phyloP scores from a whole-genome alignment of 345 rosid species.

The Microthlaspi erraticum region DNA sequence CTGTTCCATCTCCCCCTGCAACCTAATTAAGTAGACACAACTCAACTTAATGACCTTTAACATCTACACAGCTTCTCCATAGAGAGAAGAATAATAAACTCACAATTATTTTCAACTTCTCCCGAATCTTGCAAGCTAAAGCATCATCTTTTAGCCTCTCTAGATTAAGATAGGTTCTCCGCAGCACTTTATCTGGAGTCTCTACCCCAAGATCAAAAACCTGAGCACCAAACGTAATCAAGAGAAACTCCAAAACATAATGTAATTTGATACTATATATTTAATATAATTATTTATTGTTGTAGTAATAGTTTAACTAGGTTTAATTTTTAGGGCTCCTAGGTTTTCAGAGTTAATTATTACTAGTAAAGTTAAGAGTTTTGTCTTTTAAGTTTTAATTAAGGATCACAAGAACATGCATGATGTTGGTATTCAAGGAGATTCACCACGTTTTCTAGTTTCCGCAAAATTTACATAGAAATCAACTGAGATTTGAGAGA shows the following conservation, averaged over 20 bases:
- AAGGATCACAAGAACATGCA: no score
- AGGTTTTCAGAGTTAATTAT: no score
- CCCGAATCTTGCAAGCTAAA: constrained; percentile 54
- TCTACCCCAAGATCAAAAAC: constrained; percentile 78
- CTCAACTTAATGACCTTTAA: constrained; percentile 4
- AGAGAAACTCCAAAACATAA: no score
- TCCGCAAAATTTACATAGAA: neutral
- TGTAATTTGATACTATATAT: no score
- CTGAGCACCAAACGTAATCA: constrained; percentile 45
- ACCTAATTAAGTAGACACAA: constrained; percentile 20
- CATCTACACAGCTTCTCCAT: neutral
- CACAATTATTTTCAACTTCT: constrained; percentile 71
- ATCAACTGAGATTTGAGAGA: neutral
- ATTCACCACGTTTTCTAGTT: neutral
- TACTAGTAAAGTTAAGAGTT: no score
- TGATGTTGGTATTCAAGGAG: neutral
- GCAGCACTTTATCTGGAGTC: constrained; percentile 66
- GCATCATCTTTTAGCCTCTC: constrained; percentile 61
- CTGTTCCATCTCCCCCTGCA: constrained; percentile 95
- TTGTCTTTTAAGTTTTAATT: no score
- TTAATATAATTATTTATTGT: no score
- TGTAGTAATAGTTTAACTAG: no score
- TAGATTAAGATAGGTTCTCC: constrained; percentile 61
- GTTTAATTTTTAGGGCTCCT: no score
- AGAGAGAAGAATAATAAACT: constrained; percentile 40